Base-by-base conservation (phyloP, 1,284 basidiomycete species). In the Hypsizygus ulmarius region DNA sequence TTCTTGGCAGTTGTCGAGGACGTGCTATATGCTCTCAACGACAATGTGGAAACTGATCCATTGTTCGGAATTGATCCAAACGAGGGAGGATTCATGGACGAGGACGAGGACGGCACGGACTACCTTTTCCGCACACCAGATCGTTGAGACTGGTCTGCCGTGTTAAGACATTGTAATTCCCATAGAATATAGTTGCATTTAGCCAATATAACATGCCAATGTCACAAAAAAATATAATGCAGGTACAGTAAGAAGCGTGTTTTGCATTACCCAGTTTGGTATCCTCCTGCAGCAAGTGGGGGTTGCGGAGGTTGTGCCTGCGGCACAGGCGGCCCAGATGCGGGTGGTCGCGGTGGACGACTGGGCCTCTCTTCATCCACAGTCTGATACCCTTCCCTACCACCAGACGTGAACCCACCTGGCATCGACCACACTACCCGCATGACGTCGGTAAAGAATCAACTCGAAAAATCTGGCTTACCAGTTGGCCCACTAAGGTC, bases 351-450 rank as follows among this genome's bases (percentile, higher is more conserved):
- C 36, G 53, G 41, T 40, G 30, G 39, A n/a, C 45, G 53, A 38
- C 63, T 59, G 34, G 63, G 56, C 44, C 63, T 59, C 54, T 85
- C 79, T 39, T 87, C 87, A 47, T 86, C 85, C 11, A 90, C 77
- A 34, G 75, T 77, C 60, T 90, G 85, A 63, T 91, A 91, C 2
- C 86, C 86, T 44, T 81, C 80, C 35, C 81, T 71, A 27, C 72
- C 72, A 36, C 67, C 58, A 8, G 77, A 76, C 0, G 81, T 81
- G 63, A 89, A 87, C 0, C 87, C 87, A 14, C 88, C 88, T 2
- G 88, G 89, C 88, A 91, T 91, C 15, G 87, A 81, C 88, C 88
- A 91, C 12, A 90, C 88, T 90, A 54, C 30, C 15, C 10, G 41
- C 5, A 35, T 46, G 10, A 45, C 45, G 27, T 29, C 29, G 35